Percentiles rank a stretch among this genome's conserved stretches.
Conservation (phyloP, 1,284 basidiomycete genomes). For the Coniferiporia weirii region DNA sequence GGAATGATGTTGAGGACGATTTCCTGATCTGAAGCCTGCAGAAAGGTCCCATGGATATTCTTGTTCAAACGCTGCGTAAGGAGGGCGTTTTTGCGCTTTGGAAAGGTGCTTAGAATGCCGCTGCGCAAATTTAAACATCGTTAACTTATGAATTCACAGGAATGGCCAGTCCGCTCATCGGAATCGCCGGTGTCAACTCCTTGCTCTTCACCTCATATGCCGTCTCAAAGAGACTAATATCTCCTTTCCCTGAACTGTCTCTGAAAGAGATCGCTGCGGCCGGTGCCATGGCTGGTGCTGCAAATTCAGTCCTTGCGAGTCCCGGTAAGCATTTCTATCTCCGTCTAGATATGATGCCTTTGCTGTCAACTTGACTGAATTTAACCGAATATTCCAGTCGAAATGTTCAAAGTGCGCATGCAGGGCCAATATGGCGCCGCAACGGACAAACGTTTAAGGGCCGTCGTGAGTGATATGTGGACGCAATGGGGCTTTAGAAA, state of each 20-base stretch:
- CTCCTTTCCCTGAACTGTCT: conserved; percentile 80
- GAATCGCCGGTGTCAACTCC: conserved; percentile 96
- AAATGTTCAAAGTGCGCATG: conserved; percentile 96
- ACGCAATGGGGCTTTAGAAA: conserved; percentile 73
- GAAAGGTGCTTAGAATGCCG: conserved; percentile 57
- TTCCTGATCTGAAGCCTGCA: conserved; percentile 29
- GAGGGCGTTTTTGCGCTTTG: conserved; percentile 90
- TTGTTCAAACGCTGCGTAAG: conserved; percentile 73
- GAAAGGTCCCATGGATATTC: conserved; percentile 91
- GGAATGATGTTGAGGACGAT: background rate
- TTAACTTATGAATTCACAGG: conserved; percentile 38
- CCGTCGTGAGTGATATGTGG: conserved; percentile 81
- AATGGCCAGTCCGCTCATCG: conserved; percentile 87
- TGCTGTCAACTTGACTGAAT: background rate
- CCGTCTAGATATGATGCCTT: background rate
- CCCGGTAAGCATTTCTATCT: conserved; percentile 51
- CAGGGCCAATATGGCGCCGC: conserved; percentile 84
- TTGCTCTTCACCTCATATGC: conserved; percentile 91
- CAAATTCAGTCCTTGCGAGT: conserved; percentile 83
- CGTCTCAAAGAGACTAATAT: conserved; percentile 75
- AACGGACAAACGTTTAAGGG: conserved; percentile 71
- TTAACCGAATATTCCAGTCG: conserved; percentile 42
- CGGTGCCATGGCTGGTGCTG: conserved; percentile 87
- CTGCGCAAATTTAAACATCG: background rate
- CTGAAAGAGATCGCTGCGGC: conserved; percentile 79